Evolutionary conservation across 805 yeast genomes (phyloP).

Genomic region (Yamadazyma nakazawae): DNA sequence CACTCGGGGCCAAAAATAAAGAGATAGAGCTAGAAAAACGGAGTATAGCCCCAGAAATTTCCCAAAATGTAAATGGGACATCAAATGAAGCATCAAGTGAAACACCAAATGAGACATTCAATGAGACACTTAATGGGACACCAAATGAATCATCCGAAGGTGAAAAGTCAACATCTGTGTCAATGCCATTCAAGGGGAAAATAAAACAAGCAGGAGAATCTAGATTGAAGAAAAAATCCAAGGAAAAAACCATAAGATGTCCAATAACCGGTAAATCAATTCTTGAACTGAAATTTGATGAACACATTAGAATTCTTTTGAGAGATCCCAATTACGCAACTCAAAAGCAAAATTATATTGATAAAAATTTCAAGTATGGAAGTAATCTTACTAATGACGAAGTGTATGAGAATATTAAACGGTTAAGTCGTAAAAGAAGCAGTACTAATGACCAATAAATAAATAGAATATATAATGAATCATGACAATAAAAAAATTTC

Average conservation of each 20-base stretch:
- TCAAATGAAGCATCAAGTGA: neutral
- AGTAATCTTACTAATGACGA: constrained; percentile 54
- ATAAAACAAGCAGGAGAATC: constrained; percentile 71
- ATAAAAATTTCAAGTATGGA: constrained; percentile 48
- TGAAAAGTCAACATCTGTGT: neutral
- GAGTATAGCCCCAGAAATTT: neutral
- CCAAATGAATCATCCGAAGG: neutral
- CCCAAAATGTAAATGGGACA: neutral
- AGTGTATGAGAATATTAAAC: constrained; percentile 59
- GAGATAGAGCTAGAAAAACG: constrained; percentile 16
- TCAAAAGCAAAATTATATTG: constrained; percentile 60
- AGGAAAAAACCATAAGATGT: constrained; percentile 52
- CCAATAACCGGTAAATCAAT: constrained; percentile 75
- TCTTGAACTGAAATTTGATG: constrained; percentile 66
- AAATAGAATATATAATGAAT: neutral
- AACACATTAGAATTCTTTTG: constrained; percentile 65
- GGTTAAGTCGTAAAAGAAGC: constrained; percentile 34
- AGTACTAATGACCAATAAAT: neutral
- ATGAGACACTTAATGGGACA: neutral
- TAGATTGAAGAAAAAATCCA: constrained; percentile 35
- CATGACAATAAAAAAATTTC: neutral
- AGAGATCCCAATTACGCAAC: constrained; percentile 77
- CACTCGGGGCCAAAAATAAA: constrained; percentile 50
- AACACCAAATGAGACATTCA: constrained; percentile 1
- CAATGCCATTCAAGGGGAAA: constrained; percentile 51